These are phyloP conservation scores for Citrullus colocynthis DNA, from an alignment of 306 rosid species.

Conservation along the genomic window DNA sequence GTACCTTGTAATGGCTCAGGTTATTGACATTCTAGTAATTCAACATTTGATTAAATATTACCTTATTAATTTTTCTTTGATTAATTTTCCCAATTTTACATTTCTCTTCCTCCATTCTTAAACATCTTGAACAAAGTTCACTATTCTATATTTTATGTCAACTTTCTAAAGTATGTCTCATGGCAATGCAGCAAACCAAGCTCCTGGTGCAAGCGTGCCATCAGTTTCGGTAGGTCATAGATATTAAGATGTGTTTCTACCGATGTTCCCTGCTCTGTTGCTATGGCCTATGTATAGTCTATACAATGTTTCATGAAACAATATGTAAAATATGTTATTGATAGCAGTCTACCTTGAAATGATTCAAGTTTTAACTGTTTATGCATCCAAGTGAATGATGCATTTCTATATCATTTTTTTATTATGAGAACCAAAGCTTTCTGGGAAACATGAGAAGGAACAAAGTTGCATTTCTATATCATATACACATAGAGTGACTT, in stretches of 20 bases:
- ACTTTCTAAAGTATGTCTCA: not conserved
- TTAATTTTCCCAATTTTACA: not conserved
- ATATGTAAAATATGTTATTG: not conserved
- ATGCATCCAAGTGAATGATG: not conserved
- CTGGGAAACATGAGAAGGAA: not conserved
- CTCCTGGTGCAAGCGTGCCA: slow-evolving; percentile 44
- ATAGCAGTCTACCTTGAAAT: not conserved
- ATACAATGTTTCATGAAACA: not conserved
- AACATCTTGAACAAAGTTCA: not conserved
- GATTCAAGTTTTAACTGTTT: not conserved
- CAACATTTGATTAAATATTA: not conserved
- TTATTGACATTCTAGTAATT: slow-evolving; percentile 12
- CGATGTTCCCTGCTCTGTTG: not conserved
- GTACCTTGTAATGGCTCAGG: slow-evolving; percentile 50
- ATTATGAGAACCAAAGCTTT: not conserved
- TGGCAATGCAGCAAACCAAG: slow-evolving; percentile 51
- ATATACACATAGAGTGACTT: not conserved
- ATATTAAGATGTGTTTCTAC: not conserved
- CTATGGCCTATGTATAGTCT: not conserved
- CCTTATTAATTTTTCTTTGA: not conserved
- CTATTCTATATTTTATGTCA: slow-evolving; percentile 7
- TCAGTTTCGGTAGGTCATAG: slow-evolving; percentile 43
- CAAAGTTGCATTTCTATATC: not conserved
- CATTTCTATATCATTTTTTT: not conserved
- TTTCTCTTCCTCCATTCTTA: no score